Evolutionary conservation across 768 basidiomycete species (phyloP).

Genomic region (Rhodosporidiobolus sp.): DNA sequence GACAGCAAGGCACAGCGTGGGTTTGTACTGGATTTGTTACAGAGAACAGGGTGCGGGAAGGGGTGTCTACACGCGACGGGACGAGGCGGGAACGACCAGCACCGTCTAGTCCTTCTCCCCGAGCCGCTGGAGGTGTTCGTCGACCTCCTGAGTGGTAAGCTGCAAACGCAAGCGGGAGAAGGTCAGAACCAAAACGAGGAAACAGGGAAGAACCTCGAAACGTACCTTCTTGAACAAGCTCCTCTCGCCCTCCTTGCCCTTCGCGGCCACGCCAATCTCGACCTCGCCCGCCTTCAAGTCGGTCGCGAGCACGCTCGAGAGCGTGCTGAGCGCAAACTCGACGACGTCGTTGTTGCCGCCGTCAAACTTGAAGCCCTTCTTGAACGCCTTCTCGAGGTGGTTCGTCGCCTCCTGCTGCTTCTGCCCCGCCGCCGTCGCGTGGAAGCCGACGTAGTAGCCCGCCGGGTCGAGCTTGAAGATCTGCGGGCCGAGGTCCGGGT

Average conservation of each 20-base stretch:
- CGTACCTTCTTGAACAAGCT: conserved; percentile 55
- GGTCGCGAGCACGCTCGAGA: conserved; percentile 69
- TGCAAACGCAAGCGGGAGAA: neutral
- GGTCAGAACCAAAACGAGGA: no score
- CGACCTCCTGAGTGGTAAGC: conserved; percentile 6
- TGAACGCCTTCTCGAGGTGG: conserved; percentile 98
- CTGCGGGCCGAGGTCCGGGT: conserved; percentile 89
- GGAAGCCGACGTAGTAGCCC: conserved; percentile 97
- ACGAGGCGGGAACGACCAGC: neutral
- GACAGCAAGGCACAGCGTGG: neutral
- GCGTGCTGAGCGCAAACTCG: conserved; percentile 53
- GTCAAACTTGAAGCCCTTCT: conserved; percentile 81
- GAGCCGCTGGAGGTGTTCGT: conserved; percentile 20
- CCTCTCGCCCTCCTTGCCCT: conserved; percentile 57
- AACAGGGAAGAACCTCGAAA: neutral
- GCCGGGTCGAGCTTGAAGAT: conserved; percentile 98
- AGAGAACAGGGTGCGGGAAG: no score
- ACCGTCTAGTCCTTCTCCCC: conserved; percentile 19
- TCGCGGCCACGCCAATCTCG: conserved; percentile 89
- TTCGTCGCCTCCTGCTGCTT: conserved; percentile 99
- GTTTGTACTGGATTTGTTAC: no score
- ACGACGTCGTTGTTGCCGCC: conserved; percentile 76
- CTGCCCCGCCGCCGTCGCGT: conserved; percentile 90
- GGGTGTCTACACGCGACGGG: no score
- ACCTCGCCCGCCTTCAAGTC: conserved; percentile 95